Base-by-base conservation (phyloP, 495 filamentous ascomycete genomes). In the Penicillium steckii region DNA sequence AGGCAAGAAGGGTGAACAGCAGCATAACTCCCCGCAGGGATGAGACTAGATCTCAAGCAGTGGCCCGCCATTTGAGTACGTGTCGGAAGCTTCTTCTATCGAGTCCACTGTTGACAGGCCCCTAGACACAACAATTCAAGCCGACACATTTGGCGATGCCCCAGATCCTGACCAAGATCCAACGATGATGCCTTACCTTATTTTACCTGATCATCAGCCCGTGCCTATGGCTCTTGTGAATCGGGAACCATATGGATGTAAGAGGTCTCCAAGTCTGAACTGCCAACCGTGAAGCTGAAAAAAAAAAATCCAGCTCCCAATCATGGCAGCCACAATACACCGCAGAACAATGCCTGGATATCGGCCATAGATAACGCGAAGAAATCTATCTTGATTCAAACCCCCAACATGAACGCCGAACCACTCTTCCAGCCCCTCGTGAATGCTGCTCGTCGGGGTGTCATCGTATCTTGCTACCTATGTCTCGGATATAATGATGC, bases 401-500 rank as follows among this genome's bases (percentile, higher is more conserved):
- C 86, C 0, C 88, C 88, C 0, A 85, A 86, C 30, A 77, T 92
- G 43, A 92, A 92, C 59, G 86, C 88, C 9, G 80, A 79, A 48
- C 82, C 85, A 0, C 74, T 89, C 1, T 49, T 87, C 1, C 79
- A 85, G 1, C 82, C 84, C 3, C 69, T 91, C 19, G 50, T 76
- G 1, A 77, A 78, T 17, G 87, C 88, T 1, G 78, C 82, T n/a
- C 76, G 81, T 44, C 75, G 86, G 13, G 86, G 86, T 12, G 70
- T 90, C 2, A 68, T 80, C 9, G 83, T 91, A 2, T 80, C 79
- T 2, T 85, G 78, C 60, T 90, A 89, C 50, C 68, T 91, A 18
- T 89, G 85, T 46, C 76, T 91, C 1, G 86, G 88, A 1, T 92
- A 92, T 64, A 91, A 91, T 56, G 88, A 92, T 53, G 72, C 83